phyloP scores from a whole-genome alignment of 73 alveolate species.

The Breviolum minutum region DNA sequence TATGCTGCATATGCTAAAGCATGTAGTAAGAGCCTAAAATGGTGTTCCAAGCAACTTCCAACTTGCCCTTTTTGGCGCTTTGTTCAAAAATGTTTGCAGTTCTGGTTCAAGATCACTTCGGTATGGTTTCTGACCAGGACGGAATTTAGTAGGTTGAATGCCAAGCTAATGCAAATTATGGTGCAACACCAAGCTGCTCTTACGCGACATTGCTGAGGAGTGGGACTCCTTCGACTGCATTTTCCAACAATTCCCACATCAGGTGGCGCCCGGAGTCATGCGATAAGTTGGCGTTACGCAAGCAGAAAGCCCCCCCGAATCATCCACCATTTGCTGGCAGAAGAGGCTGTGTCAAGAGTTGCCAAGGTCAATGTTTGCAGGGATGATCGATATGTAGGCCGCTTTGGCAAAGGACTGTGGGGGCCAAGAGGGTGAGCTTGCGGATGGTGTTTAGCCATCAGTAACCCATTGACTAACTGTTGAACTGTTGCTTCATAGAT shows the following conservation, averaged over 20 bases:
- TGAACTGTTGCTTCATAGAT: too few relatives aligned
- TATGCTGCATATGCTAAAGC: neutral
- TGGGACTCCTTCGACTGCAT: constrained; percentile 81
- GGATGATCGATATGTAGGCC: constrained; percentile 42
- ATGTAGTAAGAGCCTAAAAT: too few relatives aligned
- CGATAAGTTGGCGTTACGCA: neutral
- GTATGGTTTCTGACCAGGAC: too few relatives aligned
- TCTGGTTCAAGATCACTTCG: too few relatives aligned
- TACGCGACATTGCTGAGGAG: constrained; percentile 4
- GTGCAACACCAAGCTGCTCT: neutral
- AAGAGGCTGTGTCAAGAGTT: too few relatives aligned
- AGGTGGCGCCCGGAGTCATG: neutral
- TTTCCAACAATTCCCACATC: constrained; percentile 83
- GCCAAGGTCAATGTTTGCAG: constrained; percentile 74
- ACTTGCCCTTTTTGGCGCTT: too few relatives aligned
- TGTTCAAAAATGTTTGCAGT: too few relatives aligned
- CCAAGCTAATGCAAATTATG: neutral
- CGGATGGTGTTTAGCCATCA: neutral
- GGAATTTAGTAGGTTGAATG: too few relatives aligned
- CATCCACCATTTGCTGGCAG: neutral
- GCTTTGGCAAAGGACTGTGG: constrained; percentile 60
- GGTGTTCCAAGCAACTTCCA: too few relatives aligned
- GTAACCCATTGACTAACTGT: too few relatives aligned
- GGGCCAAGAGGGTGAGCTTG: neutral
- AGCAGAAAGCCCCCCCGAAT: too few relatives aligned